Evolutionary conservation across 2,329 filamentous ascomycete genomes (phyloP).

Genomic region (Colletotrichum sp.): DNA sequence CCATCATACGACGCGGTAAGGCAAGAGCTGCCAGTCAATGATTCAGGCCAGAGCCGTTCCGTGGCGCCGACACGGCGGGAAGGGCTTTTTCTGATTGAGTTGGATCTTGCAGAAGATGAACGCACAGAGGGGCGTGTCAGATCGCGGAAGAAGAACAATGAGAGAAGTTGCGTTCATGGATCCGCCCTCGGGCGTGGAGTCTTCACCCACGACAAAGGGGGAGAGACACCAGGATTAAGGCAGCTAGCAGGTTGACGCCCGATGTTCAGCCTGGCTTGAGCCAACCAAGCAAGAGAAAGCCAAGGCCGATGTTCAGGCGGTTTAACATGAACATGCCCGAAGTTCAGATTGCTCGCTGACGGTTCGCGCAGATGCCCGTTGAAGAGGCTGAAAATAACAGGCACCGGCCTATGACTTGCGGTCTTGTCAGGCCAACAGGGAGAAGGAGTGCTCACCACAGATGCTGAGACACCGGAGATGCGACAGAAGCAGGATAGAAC

Average conservation of each 20-base stretch:
- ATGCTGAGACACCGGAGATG: constrained; percentile 5
- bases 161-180: neutral
- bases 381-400: neutral
- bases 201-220: neutral
- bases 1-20: neutral
- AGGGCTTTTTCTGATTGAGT: constrained; percentile 10
- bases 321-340: constrained; percentile 6
- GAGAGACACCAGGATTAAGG: neutral
- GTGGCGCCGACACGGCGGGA: neutral
- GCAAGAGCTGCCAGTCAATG: neutral
- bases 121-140: constrained; percentile 1
- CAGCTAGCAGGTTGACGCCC: neutral
- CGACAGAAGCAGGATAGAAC: neutral
- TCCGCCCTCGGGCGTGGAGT: neutral
- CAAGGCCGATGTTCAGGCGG: constrained; percentile 14
- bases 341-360: neutral
- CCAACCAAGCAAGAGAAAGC: neutral
- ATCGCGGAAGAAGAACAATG: neutral
- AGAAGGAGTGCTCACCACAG: neutral
- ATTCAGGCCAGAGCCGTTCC: neutral
- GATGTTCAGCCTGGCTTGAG: neutral
- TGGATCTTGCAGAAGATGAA: constrained; percentile 14
- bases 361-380: constrained; percentile 1
- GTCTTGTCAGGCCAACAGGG: neutral
- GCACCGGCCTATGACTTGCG: neutral